Evolutionary conservation across 257 asterid genomes (phyloP), one percentile per base, ranked within the genome.

Genomic region (Hygrophila difformis): DNA sequence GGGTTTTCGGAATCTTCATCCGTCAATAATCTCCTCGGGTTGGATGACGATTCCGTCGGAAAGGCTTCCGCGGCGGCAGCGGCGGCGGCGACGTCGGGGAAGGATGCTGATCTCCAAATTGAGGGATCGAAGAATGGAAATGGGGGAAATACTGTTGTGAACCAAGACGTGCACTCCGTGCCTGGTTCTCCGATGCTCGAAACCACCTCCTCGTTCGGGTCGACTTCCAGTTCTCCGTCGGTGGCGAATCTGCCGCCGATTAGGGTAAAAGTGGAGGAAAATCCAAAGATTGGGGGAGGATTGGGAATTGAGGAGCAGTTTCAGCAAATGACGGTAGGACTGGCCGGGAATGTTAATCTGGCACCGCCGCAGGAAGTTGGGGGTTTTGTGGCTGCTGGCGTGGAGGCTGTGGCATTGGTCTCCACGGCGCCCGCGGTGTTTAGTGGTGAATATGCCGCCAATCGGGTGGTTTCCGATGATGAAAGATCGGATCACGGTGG

Each of bases 151-250:
- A 13, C 33, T 38, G 60, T 1, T 12, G 18, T 18, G 20, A 64
- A 64, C 70, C 83, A 63, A 12, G 97, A 83, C 73, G 72, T 70
- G 55, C 84, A 74, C 18, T 81, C 96, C 12, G 87, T 82, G 12
- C 88, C 93, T 12, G 93, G 79, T 73, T 89, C 94, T 1, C 98
- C 96, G 4, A 77, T 80, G 79, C 61, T 73, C 7, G 95, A 74
- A 18, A 80, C 85, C 15, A 39, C 72, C 28, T 86, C 99, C 62
- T 82, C 99, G 22, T 91, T 82, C 38, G 99, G 93, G 34, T 91
- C 96, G 8, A 77, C 81, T 1, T 80, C 93, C 3, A 78, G 94
- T 23, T 64, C 86, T 17, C 94, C 94, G 8, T 76, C 92, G 0
- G 52, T 74, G 68, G 77, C 65, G n/a, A 80, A 77, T 66, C 72